Evolutionary conservation across 306 rosid species (phyloP), one percentile per base, ranked within the genome.

Genomic region (Rubus parviflorus): DNA sequence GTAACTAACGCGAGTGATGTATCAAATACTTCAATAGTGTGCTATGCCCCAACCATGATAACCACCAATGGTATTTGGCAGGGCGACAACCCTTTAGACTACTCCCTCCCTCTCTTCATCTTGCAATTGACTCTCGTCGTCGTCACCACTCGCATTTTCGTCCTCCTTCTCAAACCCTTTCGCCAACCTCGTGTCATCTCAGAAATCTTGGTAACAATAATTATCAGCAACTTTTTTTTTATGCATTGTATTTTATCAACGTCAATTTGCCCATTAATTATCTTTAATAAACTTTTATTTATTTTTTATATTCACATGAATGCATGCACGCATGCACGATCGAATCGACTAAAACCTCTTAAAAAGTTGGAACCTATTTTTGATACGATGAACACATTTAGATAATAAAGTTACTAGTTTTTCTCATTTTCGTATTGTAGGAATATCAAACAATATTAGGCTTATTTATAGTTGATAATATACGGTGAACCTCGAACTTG

Each of bases 11-110:
- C 9, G 4, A 85, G 77, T 62, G 22, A 16, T 38, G 47, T 23
- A 19, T 64, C 87, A 25, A 85, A 75, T 2, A 88, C 75, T 0
- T 72, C 83, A 1, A 90, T 90, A 45, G 89, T 94, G 0, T 94
- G 98, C 48, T 94, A 90, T 71, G 88, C 97, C 9, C 98, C 98
- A 4, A 87, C 90, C 35, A 89, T 92, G 98, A 86, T 94, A 46
- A 92, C 97, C 25, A 94, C 98, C 52, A 89, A 94, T 75, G 97
- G 98, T 20, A 75, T 94, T n/a, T 94, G 97, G 97, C 97, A 90
- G 79, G 98, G 98, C 7, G 97, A 94, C 51, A 94, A 92, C 75
- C 98, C 98, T 85, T 75, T 94, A 79, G 93, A 92, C 79, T 94
- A 86, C 78, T 94, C 98, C 83, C 91, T 94, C 35, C 98, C 98